Evolutionary conservation across 305 asterid species (phyloP), one percentile per base, ranked within the genome.

Genomic region (Rubia balearica): DNA sequence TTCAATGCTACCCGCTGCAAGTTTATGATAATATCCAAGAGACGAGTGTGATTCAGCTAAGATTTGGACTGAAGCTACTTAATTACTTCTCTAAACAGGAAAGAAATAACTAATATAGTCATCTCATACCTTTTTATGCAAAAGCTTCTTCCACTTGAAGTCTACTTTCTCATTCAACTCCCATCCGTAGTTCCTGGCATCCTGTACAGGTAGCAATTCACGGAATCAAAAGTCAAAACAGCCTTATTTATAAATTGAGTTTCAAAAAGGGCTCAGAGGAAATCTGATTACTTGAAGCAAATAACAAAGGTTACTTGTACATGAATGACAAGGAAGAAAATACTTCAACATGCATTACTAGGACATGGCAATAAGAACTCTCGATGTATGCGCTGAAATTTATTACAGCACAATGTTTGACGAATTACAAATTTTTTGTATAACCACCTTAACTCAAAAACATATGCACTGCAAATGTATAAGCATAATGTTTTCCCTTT

Each of bases 151-250:
- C 99, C 99, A 95, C 75, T 90, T 85, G 84, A 91, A 95, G 77
- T 90, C 86, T 75, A 81, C 71, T 53, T 68, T 88, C 78, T 91
- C 96, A 77, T 83, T 91, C 77, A 95, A 76, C 76, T 95, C 98
- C 99, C 99, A 95, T 43, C 99, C 99, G 72, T 73, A 95, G 80
- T 75, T 95, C 90, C 91, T 86, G 8, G 99, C 95, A 72, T 95
- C 99, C 99, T 95, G 87, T 69, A 65, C 65, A 64, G 51, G 14
- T 24, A 33, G 24, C 27, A 48, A 45, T 66, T 67, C 14, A 65
- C 30, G 27, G 2, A 41, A 75, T 56, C 48, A 64, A 45, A 55
- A 38, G 24, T n/a, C 16, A 2, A 7, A 24, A 61, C 33, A 40
- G 53, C 33, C 13, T 61, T 62, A 24, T 8, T 33, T 27, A 60